These are phyloP conservation scores for Xylariaceae sp. DNA, from an alignment of 2,329 filamentous ascomycete species.

Conservation along the genomic window DNA sequence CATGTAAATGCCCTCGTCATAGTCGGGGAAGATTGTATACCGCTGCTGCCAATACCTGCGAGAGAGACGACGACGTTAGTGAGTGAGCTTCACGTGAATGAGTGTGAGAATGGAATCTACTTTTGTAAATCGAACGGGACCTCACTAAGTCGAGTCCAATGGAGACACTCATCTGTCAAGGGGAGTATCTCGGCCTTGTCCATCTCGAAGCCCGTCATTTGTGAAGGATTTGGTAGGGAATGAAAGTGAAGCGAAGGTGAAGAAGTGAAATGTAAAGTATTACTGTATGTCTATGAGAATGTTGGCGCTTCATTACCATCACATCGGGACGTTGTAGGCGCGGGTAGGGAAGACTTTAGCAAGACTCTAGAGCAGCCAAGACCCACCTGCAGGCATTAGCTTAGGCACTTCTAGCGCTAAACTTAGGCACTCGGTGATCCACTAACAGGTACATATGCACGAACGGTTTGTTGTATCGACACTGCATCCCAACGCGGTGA, in stretches of 20 bases:
- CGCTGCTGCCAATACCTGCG: slow-evolving; percentile 87
- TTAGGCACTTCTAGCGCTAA: background rate
- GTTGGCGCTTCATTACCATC: too few relatives aligned
- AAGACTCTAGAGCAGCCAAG: background rate
- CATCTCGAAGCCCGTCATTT: slow-evolving; percentile 28
- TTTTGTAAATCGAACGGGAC: slow-evolving; percentile 83
- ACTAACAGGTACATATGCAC: background rate
- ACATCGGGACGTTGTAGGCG: too few relatives aligned
- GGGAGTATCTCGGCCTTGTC: slow-evolving; percentile 42
- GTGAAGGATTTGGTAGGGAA: background rate
- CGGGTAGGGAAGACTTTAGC: background rate
- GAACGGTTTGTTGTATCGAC: background rate
- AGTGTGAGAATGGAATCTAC: slow-evolving; percentile 42
- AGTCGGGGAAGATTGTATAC: slow-evolving; percentile 79
- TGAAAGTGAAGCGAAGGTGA: background rate
- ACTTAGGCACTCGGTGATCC: background rate
- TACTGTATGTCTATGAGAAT: too few relatives aligned
- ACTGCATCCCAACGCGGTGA: background rate
- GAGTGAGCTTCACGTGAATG: background rate
- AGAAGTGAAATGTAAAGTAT: background rate
- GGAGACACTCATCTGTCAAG: slow-evolving; percentile 61
- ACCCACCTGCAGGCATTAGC: background rate
- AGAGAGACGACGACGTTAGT: background rate
- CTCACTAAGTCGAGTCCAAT: slow-evolving; percentile 65
- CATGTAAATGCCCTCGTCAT: slow-evolving; percentile 82